Evolutionary conservation across 805 yeast species (phyloP).

Genomic region (Starmera pachycereana): DNA sequence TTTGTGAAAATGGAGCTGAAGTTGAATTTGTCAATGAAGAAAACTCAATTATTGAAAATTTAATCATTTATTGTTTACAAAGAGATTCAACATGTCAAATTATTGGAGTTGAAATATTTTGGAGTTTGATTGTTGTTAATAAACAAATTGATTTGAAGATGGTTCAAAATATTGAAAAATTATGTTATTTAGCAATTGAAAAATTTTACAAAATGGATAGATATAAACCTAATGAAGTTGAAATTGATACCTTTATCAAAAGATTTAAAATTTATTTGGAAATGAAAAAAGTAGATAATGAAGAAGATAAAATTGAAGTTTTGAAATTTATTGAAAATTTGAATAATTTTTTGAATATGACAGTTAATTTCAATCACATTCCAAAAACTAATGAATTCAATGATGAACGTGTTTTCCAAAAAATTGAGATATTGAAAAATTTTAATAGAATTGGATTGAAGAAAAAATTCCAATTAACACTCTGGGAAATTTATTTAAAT

Average conservation of each 20-base stretch:
- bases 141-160: conserved; percentile 49
- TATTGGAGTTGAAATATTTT: conserved; percentile 55
- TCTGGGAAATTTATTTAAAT: conserved; percentile 61
- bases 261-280: conserved; percentile 38
- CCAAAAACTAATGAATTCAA: conserved; percentile 80
- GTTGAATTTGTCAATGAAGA: conserved; percentile 48
- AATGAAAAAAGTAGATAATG: conserved; percentile 46
- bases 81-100: conserved; percentile 48
- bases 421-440: conserved; percentile 64
- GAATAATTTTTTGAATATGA: conserved; percentile 50
- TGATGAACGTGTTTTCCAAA: conserved; percentile 77
- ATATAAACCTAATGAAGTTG: conserved; percentile 45
- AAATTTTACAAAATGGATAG: conserved; percentile 48
- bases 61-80: conserved; percentile 62
- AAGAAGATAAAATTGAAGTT: conserved; percentile 40
- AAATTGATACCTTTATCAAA: conserved; percentile 43
- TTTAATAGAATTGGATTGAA: conserved; percentile 71
- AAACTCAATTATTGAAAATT: conserved; percentile 49
- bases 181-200: conserved; percentile 52
- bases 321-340: conserved; percentile 42
- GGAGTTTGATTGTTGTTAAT: conserved; percentile 54
- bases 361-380: conserved; percentile 59
- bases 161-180: conserved; percentile 50
- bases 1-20: conserved; percentile 62
- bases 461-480: conserved; percentile 69